Evolutionary conservation across 2,329 filamentous ascomycete species (phyloP).

Genomic region (Colletotrichum shisoi): DNA sequence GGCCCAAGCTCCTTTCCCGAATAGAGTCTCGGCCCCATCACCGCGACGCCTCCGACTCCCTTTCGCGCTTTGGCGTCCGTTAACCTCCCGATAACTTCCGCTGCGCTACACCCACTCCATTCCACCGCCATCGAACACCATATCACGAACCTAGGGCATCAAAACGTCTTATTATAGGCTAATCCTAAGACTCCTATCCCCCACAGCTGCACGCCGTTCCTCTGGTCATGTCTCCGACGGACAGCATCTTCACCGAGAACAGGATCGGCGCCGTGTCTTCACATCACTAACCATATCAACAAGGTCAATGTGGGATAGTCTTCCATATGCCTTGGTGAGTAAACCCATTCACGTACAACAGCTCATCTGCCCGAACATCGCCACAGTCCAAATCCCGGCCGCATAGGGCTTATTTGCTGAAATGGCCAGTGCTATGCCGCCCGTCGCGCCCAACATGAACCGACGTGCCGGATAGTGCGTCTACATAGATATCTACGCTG

Average conservation of each 20-base stretch:
- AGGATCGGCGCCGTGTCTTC: not conserved
- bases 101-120: not conserved
- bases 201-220: not conserved
- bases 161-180: not conserved
- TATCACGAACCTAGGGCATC: not conserved
- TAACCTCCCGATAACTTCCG: conserved; percentile 16
- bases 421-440: not conserved
- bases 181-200: no score
- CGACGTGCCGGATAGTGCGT: not conserved
- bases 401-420: conserved; percentile 2
- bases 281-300: not conserved
- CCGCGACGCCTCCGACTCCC: not conserved
- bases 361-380: not conserved
- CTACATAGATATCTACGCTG: not conserved
- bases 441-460: not conserved
- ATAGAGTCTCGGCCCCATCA: conserved; percentile 11
- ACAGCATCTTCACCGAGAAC: not conserved
- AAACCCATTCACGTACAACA: conserved; percentile 8
- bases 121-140: not conserved
- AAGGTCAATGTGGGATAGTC: not conserved
- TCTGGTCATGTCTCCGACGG: not conserved
- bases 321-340: conserved; percentile 2
- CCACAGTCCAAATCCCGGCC: not conserved
- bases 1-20: conserved; percentile 34
- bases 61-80: conserved; percentile 17